Evolutionary conservation across 441 rosid species (phyloP), one percentile per base, ranked within the genome.

Genomic region (Sinapis alba): DNA sequence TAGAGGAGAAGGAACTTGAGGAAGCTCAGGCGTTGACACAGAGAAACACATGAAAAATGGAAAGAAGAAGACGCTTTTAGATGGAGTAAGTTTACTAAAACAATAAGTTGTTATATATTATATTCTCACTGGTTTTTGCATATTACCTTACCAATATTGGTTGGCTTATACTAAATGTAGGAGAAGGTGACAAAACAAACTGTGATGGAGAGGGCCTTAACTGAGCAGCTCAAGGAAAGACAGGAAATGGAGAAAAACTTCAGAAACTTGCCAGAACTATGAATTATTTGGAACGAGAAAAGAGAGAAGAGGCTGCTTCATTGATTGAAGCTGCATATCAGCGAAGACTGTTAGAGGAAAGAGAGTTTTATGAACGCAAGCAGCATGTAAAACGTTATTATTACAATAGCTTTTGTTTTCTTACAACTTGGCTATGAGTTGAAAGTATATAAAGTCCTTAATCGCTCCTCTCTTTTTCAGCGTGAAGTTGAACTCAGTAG

Each of bases 221-320:
- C 72, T n/a, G n/a, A n/a, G n/a, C n/a, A n/a, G n/a, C n/a, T n/a
- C n/a, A n/a, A n/a, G n/a, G n/a, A n/a, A n/a, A 88, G 94, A 80
- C 97, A 93, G 75, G 99, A 96, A 78, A 84, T 83, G 87, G 98
- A 96, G 84, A 96, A 93, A 81, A 96, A 92, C 77, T 90, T 10
- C 98, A 89, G 47, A 96, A 93, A 67, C 83, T 89, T 27, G 96
- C 83, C 10, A 96, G 89, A 81, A 92, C 97, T 4, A 90, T 93
- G 99, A 98, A 93, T 82, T 86, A 91, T 77, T 65, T 96, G 80
- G 99, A 96, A 83, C 86, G 98, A 59, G 98, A 97, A 9, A 96
- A 96, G 83, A 85, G 99, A 83, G 98, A 93, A 80, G 98, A 89
- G 84, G 94, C 96, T 34, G 94, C 98, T 68, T 89, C 98, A 34